Percentiles rank a stretch among this genome's conserved stretches.
These are phyloP conservation scores for Dictyostelium firmibasis DNA, from an alignment of 78 protist genomes.

Conservation along the genomic window DNA sequence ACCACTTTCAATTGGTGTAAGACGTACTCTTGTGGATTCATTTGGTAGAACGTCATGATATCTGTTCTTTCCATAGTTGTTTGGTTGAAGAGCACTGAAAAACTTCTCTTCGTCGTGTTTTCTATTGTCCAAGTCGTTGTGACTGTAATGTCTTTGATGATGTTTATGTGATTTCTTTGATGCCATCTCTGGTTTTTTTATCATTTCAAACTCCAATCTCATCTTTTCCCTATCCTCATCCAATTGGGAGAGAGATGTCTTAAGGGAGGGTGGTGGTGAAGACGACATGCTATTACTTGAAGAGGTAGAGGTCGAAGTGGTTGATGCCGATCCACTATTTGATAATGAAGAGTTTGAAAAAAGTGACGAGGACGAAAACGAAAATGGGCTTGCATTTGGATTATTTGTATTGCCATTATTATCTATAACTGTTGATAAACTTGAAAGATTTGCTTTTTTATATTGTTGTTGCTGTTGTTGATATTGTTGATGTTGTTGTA, in stretches of 20 bases:
- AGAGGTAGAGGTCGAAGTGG: not conserved
- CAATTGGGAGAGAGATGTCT: constrained; percentile 20
- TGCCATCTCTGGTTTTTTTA: constrained; percentile 55
- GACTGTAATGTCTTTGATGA: constrained; percentile 63
- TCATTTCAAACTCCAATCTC: constrained; percentile 47
- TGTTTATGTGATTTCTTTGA: constrained; percentile 32
- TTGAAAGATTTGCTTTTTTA: not conserved
- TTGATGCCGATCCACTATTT: not conserved
- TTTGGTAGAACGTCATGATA: constrained; percentile 78
- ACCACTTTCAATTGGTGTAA: constrained; percentile 41
- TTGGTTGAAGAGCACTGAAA: constrained; percentile 61
- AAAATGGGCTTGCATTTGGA: constrained; percentile 10
- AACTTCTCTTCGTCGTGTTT: constrained; percentile 76
- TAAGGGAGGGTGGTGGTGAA: constrained; percentile 18
- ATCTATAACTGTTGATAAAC: not conserved
- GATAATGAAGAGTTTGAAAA: not conserved
- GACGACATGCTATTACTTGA: constrained; percentile 17
- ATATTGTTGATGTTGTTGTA: not conserved
- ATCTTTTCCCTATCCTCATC: constrained; percentile 59
- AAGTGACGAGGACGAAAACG: constrained; percentile 31
- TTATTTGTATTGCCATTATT: not conserved
- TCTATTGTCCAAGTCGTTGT: constrained; percentile 56
- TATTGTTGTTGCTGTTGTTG: not conserved
- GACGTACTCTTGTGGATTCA: constrained; percentile 70
- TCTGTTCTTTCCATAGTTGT: constrained; percentile 66